Conservation (phyloP, 345 rosid species). For the Angophora floribunda region DNA sequence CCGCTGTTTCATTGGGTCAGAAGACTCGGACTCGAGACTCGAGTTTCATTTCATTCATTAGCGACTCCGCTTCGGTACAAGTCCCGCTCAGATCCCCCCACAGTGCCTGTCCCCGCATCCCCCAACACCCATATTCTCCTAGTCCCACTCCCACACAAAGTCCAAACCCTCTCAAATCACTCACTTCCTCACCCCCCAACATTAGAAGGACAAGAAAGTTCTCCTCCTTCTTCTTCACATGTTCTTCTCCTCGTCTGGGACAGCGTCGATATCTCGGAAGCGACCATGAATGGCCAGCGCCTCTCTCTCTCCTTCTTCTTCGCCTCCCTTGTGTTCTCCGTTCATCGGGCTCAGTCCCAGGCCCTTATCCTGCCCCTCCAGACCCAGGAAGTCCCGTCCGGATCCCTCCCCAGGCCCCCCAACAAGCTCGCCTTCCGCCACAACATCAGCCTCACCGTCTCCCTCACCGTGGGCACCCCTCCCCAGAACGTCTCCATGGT, state of each 20-base stretch:
- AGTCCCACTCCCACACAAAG: not conserved
- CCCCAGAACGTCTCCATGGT: constrained; percentile 90
- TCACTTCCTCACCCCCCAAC: not conserved
- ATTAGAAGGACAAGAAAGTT: too few species aligned
- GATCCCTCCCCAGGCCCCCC: constrained; percentile 33
- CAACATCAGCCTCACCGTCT: constrained; percentile 69
- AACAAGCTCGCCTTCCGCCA: constrained; percentile 76
- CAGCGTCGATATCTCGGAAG: not conserved
- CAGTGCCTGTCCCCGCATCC: not conserved
- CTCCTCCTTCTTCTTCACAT: not conserved
- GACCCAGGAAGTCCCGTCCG: constrained; percentile 28
- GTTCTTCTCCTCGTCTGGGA: not conserved
- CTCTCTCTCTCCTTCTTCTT: not conserved
- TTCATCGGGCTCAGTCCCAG: constrained; percentile 2
- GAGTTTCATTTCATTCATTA: not conserved
- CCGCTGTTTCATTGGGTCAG: not conserved
- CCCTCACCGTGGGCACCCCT: constrained; percentile 74
- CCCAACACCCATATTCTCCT: not conserved
- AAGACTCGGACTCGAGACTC: not conserved
- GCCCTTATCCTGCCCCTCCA: constrained; percentile 52
- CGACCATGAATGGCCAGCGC: not conserved
- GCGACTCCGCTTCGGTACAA: not conserved
- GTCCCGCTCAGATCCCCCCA: not conserved
- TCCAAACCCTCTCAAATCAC: not conserved
- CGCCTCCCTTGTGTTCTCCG: constrained; percentile 1